A percentile compares a stretch with the other conserved stretches of the same genome.
Evolutionary conservation across 2,329 filamentous ascomycete genomes (phyloP).

Genomic region (Fusarium marasasianum): DNA sequence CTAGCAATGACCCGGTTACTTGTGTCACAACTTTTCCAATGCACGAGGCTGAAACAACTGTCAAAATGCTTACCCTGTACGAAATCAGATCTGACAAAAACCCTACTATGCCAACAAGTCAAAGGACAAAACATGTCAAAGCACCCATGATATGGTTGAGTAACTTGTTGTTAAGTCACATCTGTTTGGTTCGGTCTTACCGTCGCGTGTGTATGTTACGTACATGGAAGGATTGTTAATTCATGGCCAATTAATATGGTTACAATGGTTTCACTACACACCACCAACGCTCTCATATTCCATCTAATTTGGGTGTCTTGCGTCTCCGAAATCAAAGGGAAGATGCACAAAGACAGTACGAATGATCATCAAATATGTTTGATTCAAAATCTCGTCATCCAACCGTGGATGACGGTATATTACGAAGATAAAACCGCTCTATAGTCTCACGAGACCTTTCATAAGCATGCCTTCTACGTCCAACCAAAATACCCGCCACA

Average conservation of each 20-base stretch:
- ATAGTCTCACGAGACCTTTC: conserved; percentile 26
- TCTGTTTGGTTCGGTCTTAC: too few species aligned
- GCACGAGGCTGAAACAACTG: neutral
- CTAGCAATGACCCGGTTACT: too few species aligned
- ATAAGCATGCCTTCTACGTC: conserved; percentile 29
- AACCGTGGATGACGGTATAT: conserved; percentile 23
- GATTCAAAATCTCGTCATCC: conserved; percentile 36
- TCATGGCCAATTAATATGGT: accelerated
- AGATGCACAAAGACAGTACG: neutral
- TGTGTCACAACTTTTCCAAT: neutral
- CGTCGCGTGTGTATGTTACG: accelerated
- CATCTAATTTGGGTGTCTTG: neutral
- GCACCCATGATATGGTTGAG: too few species aligned
- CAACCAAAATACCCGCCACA: conserved; percentile 32
- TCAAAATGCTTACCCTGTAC: neutral
- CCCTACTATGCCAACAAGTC: neutral
- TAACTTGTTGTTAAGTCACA: neutral
- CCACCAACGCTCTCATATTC: neutral
- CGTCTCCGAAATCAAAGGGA: neutral
- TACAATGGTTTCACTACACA: neutral
- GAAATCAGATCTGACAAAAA: accelerated
- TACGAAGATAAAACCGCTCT: conserved; percentile 36
- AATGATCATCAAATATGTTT: conserved; percentile 6
- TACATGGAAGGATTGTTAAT: neutral
- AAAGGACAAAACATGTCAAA: too few species aligned